Evolutionary conservation across 345 rosid genomes (phyloP).

Genomic region (Dimocarpus longan): DNA sequence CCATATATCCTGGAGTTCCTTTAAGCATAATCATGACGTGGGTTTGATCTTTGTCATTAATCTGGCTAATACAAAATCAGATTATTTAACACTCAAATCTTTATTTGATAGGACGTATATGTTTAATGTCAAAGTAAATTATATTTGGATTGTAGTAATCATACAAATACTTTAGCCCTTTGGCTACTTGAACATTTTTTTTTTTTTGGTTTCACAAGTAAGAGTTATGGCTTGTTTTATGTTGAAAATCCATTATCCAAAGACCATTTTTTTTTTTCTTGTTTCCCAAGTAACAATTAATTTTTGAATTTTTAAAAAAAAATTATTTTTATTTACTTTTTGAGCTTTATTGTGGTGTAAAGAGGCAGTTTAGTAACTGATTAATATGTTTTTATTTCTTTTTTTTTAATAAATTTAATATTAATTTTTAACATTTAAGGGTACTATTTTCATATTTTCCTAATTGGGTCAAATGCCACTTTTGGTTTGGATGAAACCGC

Average conservation of each 20-base stretch:
- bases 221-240: not conserved
- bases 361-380: no score
- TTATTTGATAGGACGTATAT: constrained; percentile 7
- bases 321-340: no score
- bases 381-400: no score
- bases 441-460: no score
- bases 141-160: constrained; percentile 21
- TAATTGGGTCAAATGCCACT: no score
- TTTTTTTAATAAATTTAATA: no score
- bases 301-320: not conserved
- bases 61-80: constrained; percentile 14
- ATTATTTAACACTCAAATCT: constrained; percentile 9
- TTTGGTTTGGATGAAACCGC: no score
- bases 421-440: no score
- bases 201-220: constrained; percentile 20
- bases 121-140: constrained; percentile 13
- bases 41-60: constrained; percentile 1
- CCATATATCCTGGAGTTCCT: not conserved
- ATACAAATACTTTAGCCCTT: constrained; percentile 24
- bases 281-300: not conserved
- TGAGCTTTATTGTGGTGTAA: no score
- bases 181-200: constrained; percentile 14
- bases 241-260: constrained; percentile 28
- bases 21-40: not conserved
- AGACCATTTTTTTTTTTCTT: constrained; percentile 14